phyloP scores from a whole-genome alignment of 2,329 filamentous ascomycete genomes.

The Monilinia fructicola region DNA sequence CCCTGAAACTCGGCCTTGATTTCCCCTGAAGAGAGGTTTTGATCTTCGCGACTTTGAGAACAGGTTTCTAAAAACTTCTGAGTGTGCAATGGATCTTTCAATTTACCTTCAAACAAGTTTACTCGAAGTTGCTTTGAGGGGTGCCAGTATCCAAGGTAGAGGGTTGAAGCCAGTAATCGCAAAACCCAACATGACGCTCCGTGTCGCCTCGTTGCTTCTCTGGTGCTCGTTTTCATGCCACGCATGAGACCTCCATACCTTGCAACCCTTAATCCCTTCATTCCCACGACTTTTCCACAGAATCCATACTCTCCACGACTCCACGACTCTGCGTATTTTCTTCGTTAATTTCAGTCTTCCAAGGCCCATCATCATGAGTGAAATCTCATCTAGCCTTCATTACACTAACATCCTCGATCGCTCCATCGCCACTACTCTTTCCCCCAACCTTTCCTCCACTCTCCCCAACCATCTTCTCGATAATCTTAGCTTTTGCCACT shows the following conservation, averaged over 20 bases:
- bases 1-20: too few relatives aligned
- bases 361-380: not conserved
- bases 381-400: conserved; percentile 20
- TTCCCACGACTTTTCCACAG: not conserved
- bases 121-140: not conserved
- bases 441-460: conserved; percentile 21
- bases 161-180: not conserved
- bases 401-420: conserved; percentile 49
- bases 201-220: not conserved
- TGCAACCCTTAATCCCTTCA: not conserved
- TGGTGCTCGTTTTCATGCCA: not conserved
- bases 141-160: too few relatives aligned
- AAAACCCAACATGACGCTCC: not conserved
- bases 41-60: not conserved
- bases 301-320: not conserved
- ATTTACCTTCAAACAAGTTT: not conserved
- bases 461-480: conserved; percentile 68
- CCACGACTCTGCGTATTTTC: not conserved
- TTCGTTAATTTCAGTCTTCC: not conserved
- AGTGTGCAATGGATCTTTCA: not conserved
- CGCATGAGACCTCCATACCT: not conserved
- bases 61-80: not conserved
- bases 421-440: conserved; percentile 41
- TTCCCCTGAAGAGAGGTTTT: not conserved
- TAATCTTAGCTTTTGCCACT: conserved; percentile 78